Conservation (phyloP, 179 eudicot genomes). For the Silene noctiflora region DNA sequence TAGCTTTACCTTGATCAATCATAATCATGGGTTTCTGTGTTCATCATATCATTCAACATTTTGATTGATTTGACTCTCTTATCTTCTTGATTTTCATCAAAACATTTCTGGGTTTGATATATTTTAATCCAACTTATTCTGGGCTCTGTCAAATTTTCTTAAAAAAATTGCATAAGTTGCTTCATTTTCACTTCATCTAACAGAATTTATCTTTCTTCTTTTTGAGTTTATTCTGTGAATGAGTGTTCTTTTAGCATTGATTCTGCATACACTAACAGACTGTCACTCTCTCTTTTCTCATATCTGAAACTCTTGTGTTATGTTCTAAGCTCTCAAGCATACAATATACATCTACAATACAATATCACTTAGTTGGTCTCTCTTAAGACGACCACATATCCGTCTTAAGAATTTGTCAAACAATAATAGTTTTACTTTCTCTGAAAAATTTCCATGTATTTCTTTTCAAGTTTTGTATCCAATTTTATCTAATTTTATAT, state of each 20-base stretch:
- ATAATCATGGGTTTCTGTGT: conserved; percentile 25
- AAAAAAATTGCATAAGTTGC: conserved; percentile 26
- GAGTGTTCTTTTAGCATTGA: conserved; percentile 32
- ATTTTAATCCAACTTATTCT: conserved; percentile 5
- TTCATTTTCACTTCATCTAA: conserved; percentile 39
- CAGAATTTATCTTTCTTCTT: conserved; percentile 8
- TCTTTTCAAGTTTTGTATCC: neutral
- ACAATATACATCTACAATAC: neutral
- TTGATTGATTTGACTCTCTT: conserved; percentile 23
- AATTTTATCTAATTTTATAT: neutral
- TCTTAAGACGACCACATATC: neutral
- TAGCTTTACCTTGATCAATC: conserved; percentile 28
- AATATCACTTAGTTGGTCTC: neutral
- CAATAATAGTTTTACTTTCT: too few relatives aligned
- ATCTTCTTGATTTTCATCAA: conserved; percentile 19
- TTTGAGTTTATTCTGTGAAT: conserved; percentile 26
- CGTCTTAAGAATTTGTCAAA: neutral
- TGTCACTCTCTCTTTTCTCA: conserved; percentile 8
- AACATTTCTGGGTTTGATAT: conserved; percentile 4
- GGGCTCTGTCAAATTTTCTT: conserved; percentile 1
- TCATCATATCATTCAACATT: conserved; percentile 33
- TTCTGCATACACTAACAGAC: conserved; percentile 23
- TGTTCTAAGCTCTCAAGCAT: neutral
- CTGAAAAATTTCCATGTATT: neutral
- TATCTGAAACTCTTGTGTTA: conserved; percentile 7